phyloP scores from a whole-genome alignment of 495 filamentous ascomycete species.

The Xylaria cubensis region DNA sequence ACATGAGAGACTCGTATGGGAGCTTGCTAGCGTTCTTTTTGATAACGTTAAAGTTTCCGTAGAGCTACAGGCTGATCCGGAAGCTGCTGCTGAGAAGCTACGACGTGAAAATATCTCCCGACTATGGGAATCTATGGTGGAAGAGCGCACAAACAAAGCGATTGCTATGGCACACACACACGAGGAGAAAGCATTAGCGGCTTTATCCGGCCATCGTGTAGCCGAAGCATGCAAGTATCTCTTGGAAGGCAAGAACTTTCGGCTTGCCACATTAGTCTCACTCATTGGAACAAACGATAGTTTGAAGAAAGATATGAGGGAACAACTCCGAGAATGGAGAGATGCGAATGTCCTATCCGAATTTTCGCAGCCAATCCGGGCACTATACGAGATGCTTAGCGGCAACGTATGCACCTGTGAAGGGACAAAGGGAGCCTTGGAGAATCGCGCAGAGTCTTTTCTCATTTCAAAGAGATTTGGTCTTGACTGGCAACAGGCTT shows the following conservation, averaged over 20 bases:
- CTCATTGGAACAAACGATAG: slow-evolving; percentile 74
- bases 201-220: slow-evolving; percentile 77
- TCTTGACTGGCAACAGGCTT: slow-evolving; percentile 90
- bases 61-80: slow-evolving; percentile 52
- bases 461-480: slow-evolving; percentile 79
- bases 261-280: slow-evolving; percentile 81
- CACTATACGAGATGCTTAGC: slow-evolving; percentile 86
- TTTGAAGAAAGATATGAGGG: slow-evolving; percentile 69
- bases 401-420: slow-evolving; percentile 83
- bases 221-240: slow-evolving; percentile 81
- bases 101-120: slow-evolving; percentile 61
- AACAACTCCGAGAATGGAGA: slow-evolving; percentile 85
- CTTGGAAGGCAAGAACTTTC: slow-evolving; percentile 72
- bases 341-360: slow-evolving; percentile 81
- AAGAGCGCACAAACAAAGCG: slow-evolving; percentile 57
- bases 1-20: slow-evolving; percentile 73
- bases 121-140: slow-evolving; percentile 71
- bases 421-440: slow-evolving; percentile 72
- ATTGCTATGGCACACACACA: slow-evolving; percentile 57
- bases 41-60: slow-evolving; percentile 67
- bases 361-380: slow-evolving; percentile 82
- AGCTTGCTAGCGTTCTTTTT: slow-evolving; percentile 84
- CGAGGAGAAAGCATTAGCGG: slow-evolving; percentile 85
- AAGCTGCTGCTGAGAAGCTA: slow-evolving; percentile 41
- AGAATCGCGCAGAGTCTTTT: slow-evolving; percentile 80